A percentile compares a stretch with the other conserved stretches of the same genome.
Conservation (phyloP, 140 eudicot genomes). For the Ambrosia hybrid region DNA sequence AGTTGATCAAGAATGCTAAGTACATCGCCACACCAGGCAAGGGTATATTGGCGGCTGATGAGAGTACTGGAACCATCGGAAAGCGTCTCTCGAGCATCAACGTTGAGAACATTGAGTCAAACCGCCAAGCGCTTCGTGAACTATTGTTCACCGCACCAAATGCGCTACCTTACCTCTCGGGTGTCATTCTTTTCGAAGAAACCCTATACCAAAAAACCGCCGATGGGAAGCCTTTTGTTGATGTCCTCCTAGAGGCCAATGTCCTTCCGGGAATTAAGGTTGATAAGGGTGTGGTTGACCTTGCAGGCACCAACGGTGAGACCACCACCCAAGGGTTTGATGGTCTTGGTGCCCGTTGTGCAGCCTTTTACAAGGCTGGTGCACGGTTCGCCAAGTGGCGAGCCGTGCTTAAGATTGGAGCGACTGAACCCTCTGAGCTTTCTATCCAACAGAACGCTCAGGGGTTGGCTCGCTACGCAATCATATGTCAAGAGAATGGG, state of each 20-base stretch:
- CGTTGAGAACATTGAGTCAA: constrained; percentile 86
- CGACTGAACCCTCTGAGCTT: constrained; percentile 79
- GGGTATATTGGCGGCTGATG: constrained; percentile 94
- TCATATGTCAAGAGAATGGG: constrained; percentile 91
- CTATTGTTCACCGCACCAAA: constrained; percentile 80
- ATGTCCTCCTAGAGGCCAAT: constrained; percentile 59
- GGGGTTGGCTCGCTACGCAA: constrained; percentile 91
- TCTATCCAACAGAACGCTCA: constrained; percentile 90
- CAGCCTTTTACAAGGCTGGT: constrained; percentile 76
- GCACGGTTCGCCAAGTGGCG: constrained; percentile 99
- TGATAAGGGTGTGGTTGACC: constrained; percentile 82
- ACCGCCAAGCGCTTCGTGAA: constrained; percentile 94
- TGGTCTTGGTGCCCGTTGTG: constrained; percentile 75
- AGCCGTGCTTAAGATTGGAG: constrained; percentile 83
- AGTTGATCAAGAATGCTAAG: constrained; percentile 89
- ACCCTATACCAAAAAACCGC: constrained; percentile 76
- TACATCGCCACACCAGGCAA: constrained; percentile 93
- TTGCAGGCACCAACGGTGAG: constrained; percentile 86
- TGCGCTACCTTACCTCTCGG: constrained; percentile 75
- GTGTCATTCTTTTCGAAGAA: constrained; percentile 88
- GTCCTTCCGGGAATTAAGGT: constrained; percentile 86
- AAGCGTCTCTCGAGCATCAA: constrained; percentile 91
- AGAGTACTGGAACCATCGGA: constrained; percentile 94
- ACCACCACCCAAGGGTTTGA: constrained; percentile 95
- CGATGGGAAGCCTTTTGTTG: constrained; percentile 77